Base-by-base conservation (phyloP, 2,329 filamentous ascomycete species). In the Diaporthe eres region DNA sequence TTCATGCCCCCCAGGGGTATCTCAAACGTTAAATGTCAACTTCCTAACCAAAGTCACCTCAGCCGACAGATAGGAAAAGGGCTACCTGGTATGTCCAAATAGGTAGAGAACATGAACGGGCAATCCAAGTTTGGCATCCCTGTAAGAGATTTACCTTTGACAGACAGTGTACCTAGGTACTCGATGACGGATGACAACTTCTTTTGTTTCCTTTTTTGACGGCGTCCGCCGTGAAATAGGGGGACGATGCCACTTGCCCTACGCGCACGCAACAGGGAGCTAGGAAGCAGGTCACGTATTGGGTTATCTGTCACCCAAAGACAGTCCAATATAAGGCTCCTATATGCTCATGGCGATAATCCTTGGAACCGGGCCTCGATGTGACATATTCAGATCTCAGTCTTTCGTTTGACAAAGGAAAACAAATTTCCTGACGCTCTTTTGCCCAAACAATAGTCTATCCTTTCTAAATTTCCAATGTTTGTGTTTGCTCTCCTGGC, bases 351-450 rank as follows among this genome's bases (percentile, higher is more conserved):
- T 49, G 15, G 7, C 6, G 6, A 1, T 0, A 47, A 2, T 9
- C 7, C 0, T 22, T 49, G 0, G 44, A 49, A 10, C 2, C 3
- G 1, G 3, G 3, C 44, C 17, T 49, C 17, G 1, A 22, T 0
- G 44, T 22, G 4, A 17, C 7, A 49, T 49, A 2, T 22, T 10
- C 44, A 22, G 8, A 9, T 22, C 19, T 47, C 7, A 4, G 8
- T 49, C 44, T 10, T 49, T 49, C 44, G 3, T 49, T 22, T 22
- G 17, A 22, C 1, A 22, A 8, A 49, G 19, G 44, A 22, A 49
- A 49, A 9, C 6, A 9, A 2, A 10, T 3, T 49, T 49, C 44
- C 44, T 10, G 17, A 49, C 44, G 8, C 44, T 49, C 19, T 49
- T 22, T 49, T 49, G 44, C 19, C 44, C 19, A 49, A 10, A 0